Percentiles rank a stretch among this genome's conserved stretches.
These are phyloP conservation scores for Boeremia lycopersici DNA, from an alignment of 2,329 filamentous ascomycete species.

Conservation along the genomic window DNA sequence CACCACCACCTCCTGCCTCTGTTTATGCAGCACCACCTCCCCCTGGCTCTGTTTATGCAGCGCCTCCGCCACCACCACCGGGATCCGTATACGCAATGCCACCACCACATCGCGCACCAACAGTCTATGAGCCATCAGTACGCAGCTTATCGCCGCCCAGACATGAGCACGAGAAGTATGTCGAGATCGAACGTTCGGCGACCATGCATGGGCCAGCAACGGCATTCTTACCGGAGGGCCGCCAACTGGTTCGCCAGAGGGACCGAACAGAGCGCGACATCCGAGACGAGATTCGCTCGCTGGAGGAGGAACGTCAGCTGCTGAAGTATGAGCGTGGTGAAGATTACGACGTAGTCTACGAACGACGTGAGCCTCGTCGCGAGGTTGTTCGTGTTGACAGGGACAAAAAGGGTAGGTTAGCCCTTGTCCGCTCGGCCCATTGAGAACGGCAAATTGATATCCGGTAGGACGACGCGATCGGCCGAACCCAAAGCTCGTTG, in stretches of 20 bases:
- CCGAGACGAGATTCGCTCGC: conserved; percentile 71
- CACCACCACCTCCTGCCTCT: conserved; percentile 9
- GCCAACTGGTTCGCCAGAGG: conserved; percentile 26
- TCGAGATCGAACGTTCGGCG: conserved; percentile 55
- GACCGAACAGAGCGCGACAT: conserved; percentile 65
- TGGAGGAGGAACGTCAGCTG: conserved; percentile 69
- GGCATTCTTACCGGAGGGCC: conserved; percentile 55
- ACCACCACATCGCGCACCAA: conserved; percentile 28
- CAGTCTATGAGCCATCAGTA: conserved; percentile 42
- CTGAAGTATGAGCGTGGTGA: conserved; percentile 63
- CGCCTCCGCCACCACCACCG: conserved; percentile 27
- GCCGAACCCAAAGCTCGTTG: conserved; percentile 52
- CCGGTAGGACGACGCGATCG: conserved; percentile 43
- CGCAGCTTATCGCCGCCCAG: conserved; percentile 41
- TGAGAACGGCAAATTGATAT: conserved; percentile 46
- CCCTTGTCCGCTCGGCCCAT: conserved; percentile 78
- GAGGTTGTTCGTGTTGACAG: conserved; percentile 76
- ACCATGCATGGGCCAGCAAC: conserved; percentile 54
- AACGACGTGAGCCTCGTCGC: conserved; percentile 55
- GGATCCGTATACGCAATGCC: conserved; percentile 22
- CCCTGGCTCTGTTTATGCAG: conserved; percentile 17
- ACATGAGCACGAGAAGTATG: conserved; percentile 42
- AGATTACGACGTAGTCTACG: conserved; percentile 69
- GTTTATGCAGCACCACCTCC: conserved; percentile 21
- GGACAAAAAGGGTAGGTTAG: conserved; percentile 96